Evolutionary conservation across 164 flowering plant genomes (phyloP).

Genomic region (Echeveria elegans): DNA sequence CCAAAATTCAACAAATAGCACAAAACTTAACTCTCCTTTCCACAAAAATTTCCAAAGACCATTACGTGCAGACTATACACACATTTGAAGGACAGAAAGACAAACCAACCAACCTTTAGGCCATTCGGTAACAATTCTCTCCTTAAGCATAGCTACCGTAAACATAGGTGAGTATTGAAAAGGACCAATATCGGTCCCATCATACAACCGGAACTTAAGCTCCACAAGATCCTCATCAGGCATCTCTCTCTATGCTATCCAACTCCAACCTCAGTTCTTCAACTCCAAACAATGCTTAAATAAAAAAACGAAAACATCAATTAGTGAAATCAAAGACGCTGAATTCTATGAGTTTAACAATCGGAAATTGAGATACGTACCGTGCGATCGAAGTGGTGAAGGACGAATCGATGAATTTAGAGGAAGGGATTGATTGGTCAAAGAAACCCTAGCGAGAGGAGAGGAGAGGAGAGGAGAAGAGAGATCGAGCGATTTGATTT

Average conservation of each 20-base stretch:
- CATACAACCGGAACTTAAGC: neutral
- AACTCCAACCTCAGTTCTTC: neutral
- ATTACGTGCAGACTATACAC: too few relatives aligned
- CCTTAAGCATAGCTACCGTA: neutral
- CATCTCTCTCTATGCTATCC: neutral
- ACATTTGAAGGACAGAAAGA: too few relatives aligned
- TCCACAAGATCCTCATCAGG: slow-evolving; percentile 2
- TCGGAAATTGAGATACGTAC: neutral
- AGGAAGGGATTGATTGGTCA: neutral
- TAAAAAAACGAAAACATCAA: neutral
- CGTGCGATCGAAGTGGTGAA: neutral
- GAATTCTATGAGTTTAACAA: neutral
- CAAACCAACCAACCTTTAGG: neutral
- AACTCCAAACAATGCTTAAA: neutral
- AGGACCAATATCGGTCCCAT: neutral
- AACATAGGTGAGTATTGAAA: neutral
- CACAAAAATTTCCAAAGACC: too few relatives aligned
- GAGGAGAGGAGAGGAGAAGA: too few relatives aligned
- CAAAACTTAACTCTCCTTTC: too few relatives aligned
- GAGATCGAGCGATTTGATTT: too few relatives aligned
- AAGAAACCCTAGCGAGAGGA: slow-evolving; percentile 1
- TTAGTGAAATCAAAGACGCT: neutral
- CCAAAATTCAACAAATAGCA: too few relatives aligned
- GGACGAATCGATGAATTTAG: neutral
- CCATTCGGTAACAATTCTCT: neutral